A percentile compares a stretch with the other conserved stretches of the same genome.
Conservation (phyloP, 176 grass and related monocot species). For the Musa beccarii region DNA sequence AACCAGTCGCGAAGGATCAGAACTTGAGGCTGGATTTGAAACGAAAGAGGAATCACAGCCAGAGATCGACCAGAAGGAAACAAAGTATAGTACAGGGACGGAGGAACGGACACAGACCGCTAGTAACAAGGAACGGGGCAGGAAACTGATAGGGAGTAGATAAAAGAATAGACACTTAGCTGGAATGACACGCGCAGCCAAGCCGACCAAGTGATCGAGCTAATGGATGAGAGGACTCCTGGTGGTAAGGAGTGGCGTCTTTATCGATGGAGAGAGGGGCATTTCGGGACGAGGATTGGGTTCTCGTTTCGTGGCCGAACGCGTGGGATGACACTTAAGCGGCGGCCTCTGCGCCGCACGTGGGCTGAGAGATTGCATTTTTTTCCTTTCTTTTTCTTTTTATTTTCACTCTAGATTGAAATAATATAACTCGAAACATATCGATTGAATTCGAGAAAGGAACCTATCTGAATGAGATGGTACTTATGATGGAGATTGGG, state of each 20-base stretch:
- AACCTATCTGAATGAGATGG: too few relatives aligned
- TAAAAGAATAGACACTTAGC: slow-evolving; percentile 26
- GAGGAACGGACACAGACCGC: not conserved
- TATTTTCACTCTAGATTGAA: too few relatives aligned
- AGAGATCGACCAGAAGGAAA: not conserved
- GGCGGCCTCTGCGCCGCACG: too few relatives aligned
- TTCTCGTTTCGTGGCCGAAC: not conserved
- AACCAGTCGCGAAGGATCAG: not conserved
- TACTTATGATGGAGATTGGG: too few relatives aligned
- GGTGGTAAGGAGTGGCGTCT: not conserved
- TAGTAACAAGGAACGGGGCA: not conserved
- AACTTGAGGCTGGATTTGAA: not conserved
- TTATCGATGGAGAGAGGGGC: slow-evolving; percentile 24
- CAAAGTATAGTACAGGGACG: not conserved
- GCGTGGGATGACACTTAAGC: not conserved
- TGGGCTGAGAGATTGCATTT: too few relatives aligned
- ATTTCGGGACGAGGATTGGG: slow-evolving; percentile 8
- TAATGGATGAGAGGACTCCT: not conserved
- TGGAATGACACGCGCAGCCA: not conserved
- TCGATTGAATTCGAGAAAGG: too few relatives aligned
- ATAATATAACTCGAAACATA: too few relatives aligned
- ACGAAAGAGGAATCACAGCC: not conserved
- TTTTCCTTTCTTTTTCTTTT: too few relatives aligned
- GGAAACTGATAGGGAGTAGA: not conserved
- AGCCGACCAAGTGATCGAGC: not conserved